Base-by-base conservation (phyloP, 495 filamentous ascomycete species). In the Lasiosphaeria miniovina region DNA sequence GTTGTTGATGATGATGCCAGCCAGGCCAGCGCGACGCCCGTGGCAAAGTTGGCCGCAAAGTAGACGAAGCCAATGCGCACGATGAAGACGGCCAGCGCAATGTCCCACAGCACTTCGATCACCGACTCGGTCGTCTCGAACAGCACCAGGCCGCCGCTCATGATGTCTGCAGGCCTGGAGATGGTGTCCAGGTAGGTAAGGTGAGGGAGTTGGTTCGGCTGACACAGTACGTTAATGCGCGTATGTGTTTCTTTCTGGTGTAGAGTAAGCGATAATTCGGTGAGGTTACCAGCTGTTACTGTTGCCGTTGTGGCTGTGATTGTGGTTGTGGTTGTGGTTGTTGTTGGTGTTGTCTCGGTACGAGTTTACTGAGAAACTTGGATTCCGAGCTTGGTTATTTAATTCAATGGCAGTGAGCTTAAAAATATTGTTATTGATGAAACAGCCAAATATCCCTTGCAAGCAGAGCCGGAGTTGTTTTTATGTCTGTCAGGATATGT, bases 51-150 rank as follows among this genome's bases (percentile, higher is more conserved):
- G 17, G 68, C 62, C 5, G 58, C 31, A 35, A 60, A 59, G 57
- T 73, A 71, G 59, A 66, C 35, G 33, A 67, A 49, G 46, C 59
- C 64, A 58, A 71, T 56, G 46, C 67, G 62, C 36, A 68, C 49
- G 60, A 68, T 54, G 59, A 66, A 71, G 60, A 70, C 61, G 40
- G 69, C 67, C 11, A 73, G 67, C 58, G 65, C 65, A 36, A 73
- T 51, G 65, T 73, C 71, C 69, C 69, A 73, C 55, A 73, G 69
- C 57, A 73, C 31, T 48, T 71, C 67, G 48, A 73, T 64, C 35
- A 70, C 59, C 7, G 67, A 65, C 41, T 71, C 67, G 15, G 67
- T 65, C 1, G 69, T 61, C 49, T 68, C 59, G 38, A 73, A 71
- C 38, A 64, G 58, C 41, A 65, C 48, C 11, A 48, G 50, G 49